A percentile compares a stretch with the other conserved stretches of the same genome.
Conservation (phyloP, 257 asterid species). For the Solanum piurae region DNA sequence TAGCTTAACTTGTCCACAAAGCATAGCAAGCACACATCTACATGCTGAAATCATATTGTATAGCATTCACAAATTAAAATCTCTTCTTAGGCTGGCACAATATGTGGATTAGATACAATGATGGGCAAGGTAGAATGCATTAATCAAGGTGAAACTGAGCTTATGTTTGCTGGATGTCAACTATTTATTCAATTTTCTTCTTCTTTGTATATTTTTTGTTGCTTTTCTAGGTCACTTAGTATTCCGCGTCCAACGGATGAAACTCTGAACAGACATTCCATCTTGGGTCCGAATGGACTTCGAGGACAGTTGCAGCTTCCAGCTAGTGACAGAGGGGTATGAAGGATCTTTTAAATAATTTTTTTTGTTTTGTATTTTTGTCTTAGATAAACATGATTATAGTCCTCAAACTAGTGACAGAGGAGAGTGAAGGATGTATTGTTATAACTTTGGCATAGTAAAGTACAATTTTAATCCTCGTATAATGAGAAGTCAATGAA, state of each 20-base stretch:
- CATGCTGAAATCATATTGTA: neutral
- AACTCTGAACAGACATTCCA: conserved; percentile 85
- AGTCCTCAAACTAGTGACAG: neutral
- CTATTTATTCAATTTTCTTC: neutral
- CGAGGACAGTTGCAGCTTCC: conserved; percentile 86
- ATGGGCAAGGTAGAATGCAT: neutral
- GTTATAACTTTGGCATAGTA: neutral
- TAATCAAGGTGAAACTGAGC: neutral
- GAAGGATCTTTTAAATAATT: neutral
- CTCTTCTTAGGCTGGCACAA: neutral
- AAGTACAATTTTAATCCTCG: neutral
- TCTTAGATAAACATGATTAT: neutral
- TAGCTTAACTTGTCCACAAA: neutral
- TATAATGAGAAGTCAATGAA: neutral
- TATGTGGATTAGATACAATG: neutral
- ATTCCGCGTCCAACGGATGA: conserved; percentile 74
- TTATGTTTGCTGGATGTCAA: neutral
- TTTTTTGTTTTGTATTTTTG: neutral
- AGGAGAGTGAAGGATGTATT: neutral
- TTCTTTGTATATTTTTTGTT: neutral
- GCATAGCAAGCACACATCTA: neutral
- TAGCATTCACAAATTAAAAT: neutral
- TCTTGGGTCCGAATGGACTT: conserved; percentile 92
- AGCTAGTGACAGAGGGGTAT: conserved; percentile 46
- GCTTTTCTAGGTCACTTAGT: conserved; percentile 40